Percentiles rank a stretch among this genome's conserved stretches.
Conservation (phyloP, 129 eudicot genomes). For the Saussurea involucrata region DNA sequence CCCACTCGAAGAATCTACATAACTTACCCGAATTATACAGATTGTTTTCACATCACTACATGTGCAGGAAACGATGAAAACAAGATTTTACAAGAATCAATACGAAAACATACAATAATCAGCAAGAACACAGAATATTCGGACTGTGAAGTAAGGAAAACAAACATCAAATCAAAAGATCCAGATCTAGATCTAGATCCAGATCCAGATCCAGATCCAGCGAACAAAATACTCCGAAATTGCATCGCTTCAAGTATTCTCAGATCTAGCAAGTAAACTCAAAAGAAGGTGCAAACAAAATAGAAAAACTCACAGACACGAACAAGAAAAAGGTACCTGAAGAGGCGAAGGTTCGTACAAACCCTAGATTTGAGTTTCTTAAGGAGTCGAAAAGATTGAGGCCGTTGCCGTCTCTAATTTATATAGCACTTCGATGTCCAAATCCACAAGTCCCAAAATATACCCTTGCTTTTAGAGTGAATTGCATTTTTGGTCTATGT, state of each 20-base stretch:
- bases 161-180: conserved; percentile 1
- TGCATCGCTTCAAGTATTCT: background rate
- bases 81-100: background rate
- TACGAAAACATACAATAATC: conserved; percentile 3
- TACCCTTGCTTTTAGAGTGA: background rate
- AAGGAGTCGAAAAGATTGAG: background rate
- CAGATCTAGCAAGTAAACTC: background rate
- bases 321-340: conserved; percentile 5
- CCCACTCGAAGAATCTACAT: background rate
- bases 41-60: background rate
- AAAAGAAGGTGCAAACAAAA: background rate
- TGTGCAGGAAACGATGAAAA: background rate
- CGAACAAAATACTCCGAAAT: conserved; percentile 3
- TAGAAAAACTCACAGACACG: background rate
- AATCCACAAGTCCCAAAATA: background rate
- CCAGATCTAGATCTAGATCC: conserved; percentile 25
- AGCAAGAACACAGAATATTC: background rate
- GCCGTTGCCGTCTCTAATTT: background rate
- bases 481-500: too few relatives aligned
- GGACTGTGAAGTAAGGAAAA: background rate
- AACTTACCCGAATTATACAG: background rate
- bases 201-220: conserved; percentile 26
- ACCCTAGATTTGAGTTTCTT: conserved; percentile 16
- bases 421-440: background rate
- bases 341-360: conserved; percentile 8